Conservation (phyloP, 768 basidiomycete species). For the Pleurotus salmoneostramineus region DNA sequence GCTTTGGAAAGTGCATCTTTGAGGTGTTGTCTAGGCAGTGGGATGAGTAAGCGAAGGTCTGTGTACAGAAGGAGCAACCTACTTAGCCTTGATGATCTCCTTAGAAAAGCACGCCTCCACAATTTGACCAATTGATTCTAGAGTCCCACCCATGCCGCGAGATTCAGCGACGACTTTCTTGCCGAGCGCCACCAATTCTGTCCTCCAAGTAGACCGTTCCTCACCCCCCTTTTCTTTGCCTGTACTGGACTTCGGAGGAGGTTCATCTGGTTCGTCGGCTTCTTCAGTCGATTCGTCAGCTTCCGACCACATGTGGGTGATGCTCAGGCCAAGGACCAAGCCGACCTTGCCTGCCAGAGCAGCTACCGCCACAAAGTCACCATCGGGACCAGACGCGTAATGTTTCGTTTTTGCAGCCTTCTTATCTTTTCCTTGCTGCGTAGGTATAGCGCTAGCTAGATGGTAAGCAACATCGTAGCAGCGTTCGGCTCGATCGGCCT, state of each 20-base stretch:
- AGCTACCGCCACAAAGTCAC: conserved; percentile 39
- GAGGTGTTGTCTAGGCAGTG: conserved; percentile 43
- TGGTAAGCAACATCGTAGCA: conserved; percentile 64
- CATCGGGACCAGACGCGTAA: not conserved
- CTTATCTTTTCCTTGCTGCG: not conserved
- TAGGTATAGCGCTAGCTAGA: conserved; percentile 24
- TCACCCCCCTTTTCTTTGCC: conserved; percentile 10
- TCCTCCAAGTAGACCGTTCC: conserved; percentile 18
- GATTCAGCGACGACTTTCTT: conserved; percentile 40
- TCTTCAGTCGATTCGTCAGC: conserved; percentile 15
- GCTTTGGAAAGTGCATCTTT: conserved; percentile 58
- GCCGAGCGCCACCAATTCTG: conserved; percentile 25
- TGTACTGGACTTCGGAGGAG: not conserved
- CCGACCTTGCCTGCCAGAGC: conserved; percentile 51
- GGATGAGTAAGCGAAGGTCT: conserved; percentile 7
- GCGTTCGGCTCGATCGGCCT: conserved; percentile 45
- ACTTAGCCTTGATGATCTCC: conserved; percentile 66
- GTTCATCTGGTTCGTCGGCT: conserved; percentile 5
- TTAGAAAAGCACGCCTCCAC: conserved; percentile 47
- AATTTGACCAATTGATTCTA: conserved; percentile 52
- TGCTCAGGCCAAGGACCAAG: conserved; percentile 41
- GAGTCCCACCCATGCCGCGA: conserved; percentile 46
- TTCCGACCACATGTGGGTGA: conserved; percentile 15
- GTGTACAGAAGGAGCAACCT: conserved; percentile 17
- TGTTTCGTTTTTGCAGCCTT: conserved; percentile 16